Evolutionary conservation across 306 rosid species (phyloP).

Genomic region (Citrullus colocynthis): DNA sequence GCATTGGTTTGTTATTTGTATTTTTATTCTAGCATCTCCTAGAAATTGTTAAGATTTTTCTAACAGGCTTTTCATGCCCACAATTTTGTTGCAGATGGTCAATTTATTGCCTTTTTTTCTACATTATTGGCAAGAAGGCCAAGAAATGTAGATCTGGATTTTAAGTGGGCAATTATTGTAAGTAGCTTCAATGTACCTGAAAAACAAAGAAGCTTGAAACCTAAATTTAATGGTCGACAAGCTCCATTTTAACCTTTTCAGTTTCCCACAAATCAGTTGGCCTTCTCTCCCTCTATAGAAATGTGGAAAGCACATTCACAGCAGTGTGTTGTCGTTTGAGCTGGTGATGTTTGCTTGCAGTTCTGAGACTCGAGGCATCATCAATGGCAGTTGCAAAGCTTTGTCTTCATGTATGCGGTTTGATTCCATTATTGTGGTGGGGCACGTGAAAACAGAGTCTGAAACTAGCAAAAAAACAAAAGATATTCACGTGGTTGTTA

Average conservation of each 20-base stretch:
- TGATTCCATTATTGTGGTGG: background rate
- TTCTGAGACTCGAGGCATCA: background rate
- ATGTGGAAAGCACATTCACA: background rate
- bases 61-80: background rate
- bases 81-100: constrained; percentile 5
- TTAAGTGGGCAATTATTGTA: constrained; percentile 10
- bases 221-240: constrained; percentile 2
- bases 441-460: background rate
- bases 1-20: constrained; percentile 19
- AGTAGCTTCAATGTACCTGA: background rate
- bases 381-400: constrained; percentile 1
- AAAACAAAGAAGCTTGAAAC: background rate
- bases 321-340: background rate
- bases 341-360: background rate
- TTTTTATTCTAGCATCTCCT: constrained; percentile 15
- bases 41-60: constrained; percentile 14
- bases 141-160: constrained; percentile 3
- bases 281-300: background rate
- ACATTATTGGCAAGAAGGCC: constrained; percentile 2
- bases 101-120: background rate
- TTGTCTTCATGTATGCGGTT: constrained; percentile 1
- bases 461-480: constrained; percentile 1
- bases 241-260: background rate
- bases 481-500: background rate
- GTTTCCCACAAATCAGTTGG: background rate